Conservation (phyloP, 2,329 filamentous ascomycete species). For the Alternaria gansuensis region DNA sequence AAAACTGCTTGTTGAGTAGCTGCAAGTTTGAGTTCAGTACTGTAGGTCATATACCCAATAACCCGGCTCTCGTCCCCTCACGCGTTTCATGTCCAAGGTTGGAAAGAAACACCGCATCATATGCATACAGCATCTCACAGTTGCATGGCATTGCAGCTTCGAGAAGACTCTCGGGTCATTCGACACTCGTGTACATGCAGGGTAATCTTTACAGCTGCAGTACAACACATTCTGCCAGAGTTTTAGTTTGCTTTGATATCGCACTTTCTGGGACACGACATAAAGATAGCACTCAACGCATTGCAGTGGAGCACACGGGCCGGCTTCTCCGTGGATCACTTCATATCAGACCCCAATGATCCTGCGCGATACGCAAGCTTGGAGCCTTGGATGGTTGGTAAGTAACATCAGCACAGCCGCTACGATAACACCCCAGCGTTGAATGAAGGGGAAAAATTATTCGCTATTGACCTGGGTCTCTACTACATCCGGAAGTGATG, state of each 20-base stretch:
- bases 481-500: not conserved
- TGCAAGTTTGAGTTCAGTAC: not conserved
- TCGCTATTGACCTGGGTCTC: not conserved
- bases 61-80: not conserved
- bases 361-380: not conserved
- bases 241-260: not conserved
- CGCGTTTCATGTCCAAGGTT: not conserved
- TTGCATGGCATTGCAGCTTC: not conserved
- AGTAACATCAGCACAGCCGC: not conserved
- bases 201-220: constrained; percentile 1
- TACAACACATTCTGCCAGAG: not conserved
- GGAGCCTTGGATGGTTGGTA: not conserved
- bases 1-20: not conserved
- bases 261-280: not conserved
- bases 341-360: not conserved
- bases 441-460: not conserved
- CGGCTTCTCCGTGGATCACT: not conserved
- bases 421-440: not conserved
- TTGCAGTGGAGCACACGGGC: not conserved
- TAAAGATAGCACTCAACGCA: not conserved
- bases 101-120: constrained; percentile 2
- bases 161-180: not conserved
- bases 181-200: constrained; percentile 1
- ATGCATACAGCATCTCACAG: not conserved
- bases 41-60: constrained; percentile 1